Evolutionary conservation across 2,329 filamentous ascomycete species (phyloP), one percentile per base, ranked within the genome.

Genomic region (Xylaria sp.): DNA sequence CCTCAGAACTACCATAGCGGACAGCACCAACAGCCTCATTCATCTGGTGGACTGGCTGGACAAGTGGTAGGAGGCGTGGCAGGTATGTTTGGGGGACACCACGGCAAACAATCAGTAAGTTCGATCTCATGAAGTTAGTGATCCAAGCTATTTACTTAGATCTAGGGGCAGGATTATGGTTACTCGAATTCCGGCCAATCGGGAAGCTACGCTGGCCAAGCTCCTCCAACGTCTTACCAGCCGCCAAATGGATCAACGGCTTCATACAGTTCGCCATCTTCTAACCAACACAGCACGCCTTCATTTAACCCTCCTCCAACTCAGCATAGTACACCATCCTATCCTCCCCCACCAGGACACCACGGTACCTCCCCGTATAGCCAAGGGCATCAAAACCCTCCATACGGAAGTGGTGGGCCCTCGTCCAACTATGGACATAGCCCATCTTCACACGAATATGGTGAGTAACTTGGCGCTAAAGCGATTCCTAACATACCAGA

Each of bases 211-310:
- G 85, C 82, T 69, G 90, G 89, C 64, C 83, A 87, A 65, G 88
- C 90, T 47, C 91, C 91, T 13, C 86, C 88, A n/a, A 79, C 85
- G 16, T 85, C 87, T 6, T 91, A 91, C 77, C 86, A 90, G 73
- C 80, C 83, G 32, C 73, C 78, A 60, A 73, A 61, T 62, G 66
- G 71, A 57, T 70, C 78, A 55, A 72, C 76, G 37, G 63, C 74
- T 42, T 65, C 79, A 53, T 78, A 79, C 63, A 76, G 71, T 67
- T 75, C 78, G 16, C 74, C 78, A 13, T 64, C 73, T n/a, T 69
- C 75, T 40, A 71, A 72, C 60, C 71, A 74, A 64, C 75, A 76
- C 40, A 60, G 77, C 32, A 76, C 78, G 27, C 65, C 73, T 50
- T 70, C 74, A 60, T 74, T 71, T 62, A 73, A 63, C 44, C 47